These are phyloP conservation scores for Fagopyrum homotropicum DNA, from an alignment of 148 eudicot genomes.

Conservation along the genomic window DNA sequence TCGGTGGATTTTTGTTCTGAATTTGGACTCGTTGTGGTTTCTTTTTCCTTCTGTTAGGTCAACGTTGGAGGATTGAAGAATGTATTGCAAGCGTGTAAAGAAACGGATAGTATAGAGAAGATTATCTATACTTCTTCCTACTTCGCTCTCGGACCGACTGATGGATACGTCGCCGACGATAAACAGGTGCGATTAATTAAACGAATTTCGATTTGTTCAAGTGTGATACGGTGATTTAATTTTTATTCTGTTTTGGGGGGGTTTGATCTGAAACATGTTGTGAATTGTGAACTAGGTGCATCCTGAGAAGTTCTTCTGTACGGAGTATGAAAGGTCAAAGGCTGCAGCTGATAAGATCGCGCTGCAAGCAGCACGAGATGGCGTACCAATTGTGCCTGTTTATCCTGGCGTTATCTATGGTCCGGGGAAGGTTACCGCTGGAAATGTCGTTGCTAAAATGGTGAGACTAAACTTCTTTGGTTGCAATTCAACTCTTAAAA, in stretches of 20 bases:
- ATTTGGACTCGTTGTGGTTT: not conserved
- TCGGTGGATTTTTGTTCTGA: not conserved
- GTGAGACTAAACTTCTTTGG: conserved; percentile 24
- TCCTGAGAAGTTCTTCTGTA: conserved; percentile 62
- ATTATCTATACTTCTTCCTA: conserved; percentile 83
- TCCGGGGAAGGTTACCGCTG: conserved; percentile 75
- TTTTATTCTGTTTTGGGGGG: not conserved
- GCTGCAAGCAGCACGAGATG: conserved; percentile 65
- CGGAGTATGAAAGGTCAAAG: conserved; percentile 88
- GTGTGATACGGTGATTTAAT: not conserved
- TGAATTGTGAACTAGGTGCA: conserved; percentile 40
- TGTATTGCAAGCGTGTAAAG: conserved; percentile 59
- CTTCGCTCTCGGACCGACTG: conserved; percentile 83
- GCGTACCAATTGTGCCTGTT: conserved; percentile 68
- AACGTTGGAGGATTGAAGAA: conserved; percentile 88
- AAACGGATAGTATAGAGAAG: conserved; percentile 51
- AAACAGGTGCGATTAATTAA: conserved; percentile 41
- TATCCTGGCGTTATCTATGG: conserved; percentile 94
- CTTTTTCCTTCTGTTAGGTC: conserved; percentile 32
- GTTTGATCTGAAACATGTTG: not conserved
- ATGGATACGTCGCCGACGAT: conserved; percentile 66
- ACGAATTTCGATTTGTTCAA: not conserved
- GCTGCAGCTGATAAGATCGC: conserved; percentile 72
- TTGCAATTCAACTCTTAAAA: not conserved
- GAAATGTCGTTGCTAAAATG: conserved; percentile 64